Base-by-base conservation (phyloP, 2,329 filamentous ascomycete species). In the Pseudocercospora macadamiae region DNA sequence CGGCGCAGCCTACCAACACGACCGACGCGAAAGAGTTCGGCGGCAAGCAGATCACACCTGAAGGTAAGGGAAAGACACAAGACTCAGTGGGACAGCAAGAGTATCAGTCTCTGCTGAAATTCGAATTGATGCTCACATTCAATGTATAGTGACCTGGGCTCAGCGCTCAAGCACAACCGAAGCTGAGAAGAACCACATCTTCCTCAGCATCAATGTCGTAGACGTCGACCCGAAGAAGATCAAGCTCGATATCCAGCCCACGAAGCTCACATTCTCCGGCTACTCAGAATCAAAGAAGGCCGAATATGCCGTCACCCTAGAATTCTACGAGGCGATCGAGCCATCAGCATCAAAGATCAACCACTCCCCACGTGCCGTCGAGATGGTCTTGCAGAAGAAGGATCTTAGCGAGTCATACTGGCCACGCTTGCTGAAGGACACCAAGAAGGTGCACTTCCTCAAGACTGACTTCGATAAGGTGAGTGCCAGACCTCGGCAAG, bases 401-500 rank as follows among this genome's bases (percentile, higher is more conserved):
- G 92, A 96, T 74, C 84, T 95, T 66, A 90, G 92, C 79, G 86
- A 91, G 73, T 91, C 95, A 79, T 97, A 89, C 86, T 99, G 95
- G 47, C 93, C 93, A 64, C 87, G 95, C 65, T 84, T 99, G 72
- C 84, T 97, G 75, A 97, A 97, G 87, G 90, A 93, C 61, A 77
- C 82, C 68, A 89, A 91, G 84, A 96, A 91, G 83, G 80, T 90
- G 55, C 95, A 97, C 81, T 99, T 92, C 86, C 80, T 99, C 73
- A 96, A 96, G 88, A 97, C 95, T 66, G 89, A 99, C 81, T 99
- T 99, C 71, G 93, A 97, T 82, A 97, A 96, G 89, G 86, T 89
- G 75, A 61, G 82, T 69, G 23, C 21, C 28, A 34, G 37, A 30
- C 23, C 37, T 34, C 21, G 42, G 26, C 42, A 47, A 7, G 28